phyloP scores from a whole-genome alignment of 768 basidiomycete species.

The Coprinopsis strossmayeri region DNA sequence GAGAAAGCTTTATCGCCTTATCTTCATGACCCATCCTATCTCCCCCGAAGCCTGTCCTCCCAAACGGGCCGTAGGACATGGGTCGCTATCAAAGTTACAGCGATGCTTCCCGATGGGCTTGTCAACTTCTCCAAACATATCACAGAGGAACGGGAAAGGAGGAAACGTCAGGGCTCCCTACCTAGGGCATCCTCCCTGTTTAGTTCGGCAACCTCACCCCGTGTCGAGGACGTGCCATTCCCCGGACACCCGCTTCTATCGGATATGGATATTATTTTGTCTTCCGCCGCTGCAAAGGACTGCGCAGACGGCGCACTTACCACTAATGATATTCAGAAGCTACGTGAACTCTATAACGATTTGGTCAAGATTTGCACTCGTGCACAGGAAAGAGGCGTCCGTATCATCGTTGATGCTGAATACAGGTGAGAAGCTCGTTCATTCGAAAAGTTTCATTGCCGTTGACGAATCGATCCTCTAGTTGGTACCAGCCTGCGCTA shows the following conservation, averaged over 20 bases:
- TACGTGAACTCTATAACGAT: constrained; percentile 57
- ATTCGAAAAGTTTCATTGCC: background rate
- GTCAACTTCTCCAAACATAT: constrained; percentile 58
- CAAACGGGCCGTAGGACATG: constrained; percentile 53
- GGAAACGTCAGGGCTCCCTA: background rate
- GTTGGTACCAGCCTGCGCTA: constrained; percentile 75
- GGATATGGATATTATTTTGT: constrained; percentile 52
- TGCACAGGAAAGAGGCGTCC: constrained; percentile 57
- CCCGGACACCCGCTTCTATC: constrained; percentile 59
- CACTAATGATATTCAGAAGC: constrained; percentile 48
- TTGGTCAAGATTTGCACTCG: constrained; percentile 57
- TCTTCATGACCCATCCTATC: background rate
- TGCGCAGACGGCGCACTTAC: constrained; percentile 28
- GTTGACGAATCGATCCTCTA: constrained; percentile 14
- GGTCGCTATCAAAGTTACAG: constrained; percentile 85
- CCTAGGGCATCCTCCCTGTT: background rate
- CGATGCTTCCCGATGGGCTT: constrained; percentile 62
- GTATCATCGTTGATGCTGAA: constrained; percentile 81
- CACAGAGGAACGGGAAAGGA: background rate
- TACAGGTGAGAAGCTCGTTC: constrained; percentile 41
- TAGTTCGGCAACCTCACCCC: constrained; percentile 13
- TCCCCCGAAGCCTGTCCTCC: too few relatives aligned
- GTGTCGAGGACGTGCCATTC: constrained; percentile 41
- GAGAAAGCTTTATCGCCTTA: constrained; percentile 10
- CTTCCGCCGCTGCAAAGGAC: constrained; percentile 11